Percentiles rank a stretch among this genome's conserved stretches.
phyloP scores from a whole-genome alignment of 768 basidiomycete species.

The Leccinum longicurvipes region DNA sequence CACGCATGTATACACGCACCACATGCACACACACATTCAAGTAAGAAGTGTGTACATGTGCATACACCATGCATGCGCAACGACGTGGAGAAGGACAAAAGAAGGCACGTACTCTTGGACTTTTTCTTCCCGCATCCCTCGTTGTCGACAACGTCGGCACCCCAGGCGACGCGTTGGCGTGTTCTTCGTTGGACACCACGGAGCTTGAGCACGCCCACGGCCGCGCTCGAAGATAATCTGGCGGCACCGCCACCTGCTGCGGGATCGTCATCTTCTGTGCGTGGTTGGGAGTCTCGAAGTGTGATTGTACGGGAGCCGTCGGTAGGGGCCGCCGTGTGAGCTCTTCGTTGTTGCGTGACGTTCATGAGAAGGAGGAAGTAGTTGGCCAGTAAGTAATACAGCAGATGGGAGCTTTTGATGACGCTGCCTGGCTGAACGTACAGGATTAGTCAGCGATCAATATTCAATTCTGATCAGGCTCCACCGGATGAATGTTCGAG shows the following conservation, averaged over 20 bases:
- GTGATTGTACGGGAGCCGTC: conserved; percentile 58
- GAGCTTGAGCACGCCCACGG: conserved; percentile 55
- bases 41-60: not conserved
- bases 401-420: not conserved
- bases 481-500: conserved; percentile 1
- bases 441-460: conserved; percentile 19
- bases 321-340: conserved; percentile 39
- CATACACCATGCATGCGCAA: not conserved
- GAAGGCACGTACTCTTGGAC: conserved; percentile 72
- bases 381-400: not conserved
- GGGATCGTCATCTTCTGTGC: conserved; percentile 23
- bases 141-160: conserved; percentile 84
- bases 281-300: conserved; percentile 37
- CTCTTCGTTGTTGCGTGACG: conserved; percentile 27
- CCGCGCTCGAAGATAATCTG: conserved; percentile 8
- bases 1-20: no score
- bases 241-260: conserved; percentile 9
- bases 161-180: conserved; percentile 73
- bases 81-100: not conserved
- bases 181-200: conserved; percentile 48
- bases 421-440: no score
- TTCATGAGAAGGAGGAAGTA: conserved; percentile 8
- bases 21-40: no score
- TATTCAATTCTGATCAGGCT: not conserved
- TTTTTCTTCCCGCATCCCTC: conserved; percentile 87